These are phyloP conservation scores for Candida parachauliodes DNA, from an alignment of 805 yeast species.

Conservation along the genomic window DNA sequence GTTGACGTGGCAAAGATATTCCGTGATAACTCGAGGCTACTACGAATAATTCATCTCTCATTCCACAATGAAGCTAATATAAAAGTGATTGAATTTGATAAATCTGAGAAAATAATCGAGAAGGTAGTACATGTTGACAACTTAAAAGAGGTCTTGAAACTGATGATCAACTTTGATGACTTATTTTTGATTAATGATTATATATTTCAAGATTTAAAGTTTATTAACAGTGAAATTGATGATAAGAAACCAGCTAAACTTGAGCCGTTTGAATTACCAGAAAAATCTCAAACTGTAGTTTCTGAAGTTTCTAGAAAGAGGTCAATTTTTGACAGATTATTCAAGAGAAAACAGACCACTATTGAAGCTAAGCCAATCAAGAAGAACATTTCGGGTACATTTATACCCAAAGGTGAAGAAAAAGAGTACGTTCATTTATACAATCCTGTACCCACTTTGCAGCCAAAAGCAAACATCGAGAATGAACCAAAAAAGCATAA, in stretches of 20 bases:
- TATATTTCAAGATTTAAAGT: too few species aligned
- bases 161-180: not conserved
- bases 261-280: too few species aligned
- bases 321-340: slow-evolving; percentile 1
- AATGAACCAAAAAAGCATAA: not conserved
- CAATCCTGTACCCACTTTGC: slow-evolving; percentile 22
- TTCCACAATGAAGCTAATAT: slow-evolving; percentile 30
- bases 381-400: slow-evolving; percentile 8
- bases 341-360: slow-evolving; percentile 1
- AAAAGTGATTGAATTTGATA: too few species aligned
- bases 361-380: not conserved
- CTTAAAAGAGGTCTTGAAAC: not conserved
- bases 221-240: not conserved
- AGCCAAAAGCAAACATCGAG: not conserved
- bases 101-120: not conserved
- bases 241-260: not conserved
- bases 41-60: slow-evolving; percentile 47
- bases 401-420: slow-evolving; percentile 23
- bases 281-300: not conserved
- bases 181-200: not conserved
- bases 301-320: not conserved
- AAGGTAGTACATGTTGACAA: not conserved
- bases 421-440: slow-evolving; percentile 18
- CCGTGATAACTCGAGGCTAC: slow-evolving; percentile 31
- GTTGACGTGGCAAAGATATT: slow-evolving; percentile 34